phyloP scores from a whole-genome alignment of 2,329 filamentous ascomycete genomes.

The Botrytis deweyae region DNA sequence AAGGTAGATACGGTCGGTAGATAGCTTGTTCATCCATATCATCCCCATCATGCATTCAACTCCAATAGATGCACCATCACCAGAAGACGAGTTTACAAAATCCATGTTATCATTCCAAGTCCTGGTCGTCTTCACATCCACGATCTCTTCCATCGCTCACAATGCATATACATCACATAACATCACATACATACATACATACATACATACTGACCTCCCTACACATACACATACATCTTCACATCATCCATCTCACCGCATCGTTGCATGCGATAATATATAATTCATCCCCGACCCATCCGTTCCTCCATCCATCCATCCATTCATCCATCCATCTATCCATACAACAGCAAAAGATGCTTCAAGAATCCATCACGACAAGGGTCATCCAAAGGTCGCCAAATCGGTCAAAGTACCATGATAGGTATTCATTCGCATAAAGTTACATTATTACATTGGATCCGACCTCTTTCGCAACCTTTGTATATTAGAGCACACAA shows the following conservation, averaged over 20 bases:
- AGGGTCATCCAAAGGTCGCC: background rate
- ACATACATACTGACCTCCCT: no score
- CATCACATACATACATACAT: background rate
- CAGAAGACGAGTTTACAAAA: background rate
- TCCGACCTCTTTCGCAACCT: slow-evolving; percentile 4
- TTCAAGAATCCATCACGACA: background rate
- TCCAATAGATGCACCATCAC: background rate
- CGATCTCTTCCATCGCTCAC: background rate
- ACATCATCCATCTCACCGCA: background rate
- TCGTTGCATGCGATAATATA: background rate
- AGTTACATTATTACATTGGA: background rate
- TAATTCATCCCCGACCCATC: background rate
- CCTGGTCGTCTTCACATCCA: background rate
- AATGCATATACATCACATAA: background rate
- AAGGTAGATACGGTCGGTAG: no score
- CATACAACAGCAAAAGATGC: background rate
- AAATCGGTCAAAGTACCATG: background rate
- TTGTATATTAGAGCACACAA: background rate
- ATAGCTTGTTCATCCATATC: background rate
- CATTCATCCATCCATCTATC: background rate
- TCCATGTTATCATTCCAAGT: background rate
- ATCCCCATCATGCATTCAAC: background rate
- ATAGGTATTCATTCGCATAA: background rate
- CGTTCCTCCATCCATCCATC: background rate
- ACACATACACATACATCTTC: background rate